Percentiles rank a stretch among this genome's conserved stretches.
Conservation (phyloP, 1,139 yeast genomes). For the Yamadazyma atmosphaerica region DNA sequence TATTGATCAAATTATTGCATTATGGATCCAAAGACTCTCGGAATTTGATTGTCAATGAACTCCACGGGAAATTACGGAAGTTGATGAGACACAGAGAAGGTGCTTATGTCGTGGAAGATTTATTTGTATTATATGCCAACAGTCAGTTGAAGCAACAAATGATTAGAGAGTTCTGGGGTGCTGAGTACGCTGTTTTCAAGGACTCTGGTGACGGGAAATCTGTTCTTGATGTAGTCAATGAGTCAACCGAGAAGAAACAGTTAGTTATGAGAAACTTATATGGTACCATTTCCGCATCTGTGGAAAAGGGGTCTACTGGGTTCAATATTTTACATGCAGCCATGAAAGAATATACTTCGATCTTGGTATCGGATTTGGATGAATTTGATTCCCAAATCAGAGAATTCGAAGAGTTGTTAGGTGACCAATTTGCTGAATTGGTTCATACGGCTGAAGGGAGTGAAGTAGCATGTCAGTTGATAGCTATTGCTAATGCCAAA, state of each 20-base stretch:
- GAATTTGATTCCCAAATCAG: constrained; percentile 61
- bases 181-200: constrained; percentile 91
- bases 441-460: constrained; percentile 95
- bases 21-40: constrained; percentile 86
- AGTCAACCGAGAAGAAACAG: constrained; percentile 79
- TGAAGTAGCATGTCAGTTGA: constrained; percentile 79
- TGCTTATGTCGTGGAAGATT: constrained; percentile 97
- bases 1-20: constrained; percentile 84
- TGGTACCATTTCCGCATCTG: constrained; percentile 86
- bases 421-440: constrained; percentile 90
- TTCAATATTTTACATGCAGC: constrained; percentile 96
- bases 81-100: constrained; percentile 97
- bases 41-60: constrained; percentile 71
- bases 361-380: constrained; percentile 54
- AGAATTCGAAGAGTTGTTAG: constrained; percentile 78
- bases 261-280: constrained; percentile 72
- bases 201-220: constrained; percentile 67
- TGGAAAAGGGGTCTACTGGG: constrained; percentile 94
- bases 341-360: constrained; percentile 81
- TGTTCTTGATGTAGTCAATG: constrained; percentile 65
- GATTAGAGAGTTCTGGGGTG: constrained; percentile 95
- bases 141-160: constrained; percentile 85
- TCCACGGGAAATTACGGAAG: constrained; percentile 88
- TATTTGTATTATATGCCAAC: constrained; percentile 81
- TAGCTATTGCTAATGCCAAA: constrained; percentile 86